phyloP scores from a whole-genome alignment of 1,284 basidiomycete genomes.

The Peniophora sp. region DNA sequence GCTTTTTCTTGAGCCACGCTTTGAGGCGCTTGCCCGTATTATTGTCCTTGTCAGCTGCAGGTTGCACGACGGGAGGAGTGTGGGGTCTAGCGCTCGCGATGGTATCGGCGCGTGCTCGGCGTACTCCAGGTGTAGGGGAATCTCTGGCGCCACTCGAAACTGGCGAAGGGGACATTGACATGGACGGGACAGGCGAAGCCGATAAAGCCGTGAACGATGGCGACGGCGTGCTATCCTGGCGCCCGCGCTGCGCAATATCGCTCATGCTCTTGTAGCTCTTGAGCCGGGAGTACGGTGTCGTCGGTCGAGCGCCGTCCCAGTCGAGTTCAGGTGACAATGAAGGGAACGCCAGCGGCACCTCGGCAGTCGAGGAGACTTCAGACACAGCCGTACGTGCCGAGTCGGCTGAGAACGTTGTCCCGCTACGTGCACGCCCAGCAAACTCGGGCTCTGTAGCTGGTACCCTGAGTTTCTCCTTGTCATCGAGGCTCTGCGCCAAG shows the following conservation, averaged over 20 bases:
- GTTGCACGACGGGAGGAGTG: constrained; percentile 1
- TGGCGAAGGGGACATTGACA: neutral
- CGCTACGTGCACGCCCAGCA: constrained; percentile 8
- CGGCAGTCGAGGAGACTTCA: too few species aligned
- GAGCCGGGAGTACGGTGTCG: constrained; percentile 5
- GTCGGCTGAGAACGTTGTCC: constrained; percentile 8
- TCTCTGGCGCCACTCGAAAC: too few species aligned
- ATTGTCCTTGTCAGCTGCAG: constrained; percentile 3
- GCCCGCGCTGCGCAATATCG: constrained; percentile 5
- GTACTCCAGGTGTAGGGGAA: neutral
- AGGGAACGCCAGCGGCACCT: too few species aligned
- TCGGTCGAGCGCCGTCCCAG: neutral
- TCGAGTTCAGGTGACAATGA: too few species aligned
- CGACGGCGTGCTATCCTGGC: neutral
- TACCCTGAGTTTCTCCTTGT: constrained; percentile 22
- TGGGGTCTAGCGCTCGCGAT: neutral
- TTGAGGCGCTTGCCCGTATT: constrained; percentile 40
- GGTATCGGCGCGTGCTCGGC: neutral
- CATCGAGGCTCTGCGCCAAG: constrained; percentile 35
- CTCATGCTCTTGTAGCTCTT: constrained; percentile 13
- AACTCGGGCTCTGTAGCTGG: neutral
- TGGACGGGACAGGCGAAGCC: constrained; percentile 16
- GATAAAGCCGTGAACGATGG: constrained; percentile 3
- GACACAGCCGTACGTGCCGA: constrained; percentile 7
- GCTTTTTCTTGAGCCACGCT: constrained; percentile 56